Percentiles rank a stretch among this genome's conserved stretches.
phyloP scores from a whole-genome alignment of 73 alveolate genomes.

The Stentor coeruleus region DNA sequence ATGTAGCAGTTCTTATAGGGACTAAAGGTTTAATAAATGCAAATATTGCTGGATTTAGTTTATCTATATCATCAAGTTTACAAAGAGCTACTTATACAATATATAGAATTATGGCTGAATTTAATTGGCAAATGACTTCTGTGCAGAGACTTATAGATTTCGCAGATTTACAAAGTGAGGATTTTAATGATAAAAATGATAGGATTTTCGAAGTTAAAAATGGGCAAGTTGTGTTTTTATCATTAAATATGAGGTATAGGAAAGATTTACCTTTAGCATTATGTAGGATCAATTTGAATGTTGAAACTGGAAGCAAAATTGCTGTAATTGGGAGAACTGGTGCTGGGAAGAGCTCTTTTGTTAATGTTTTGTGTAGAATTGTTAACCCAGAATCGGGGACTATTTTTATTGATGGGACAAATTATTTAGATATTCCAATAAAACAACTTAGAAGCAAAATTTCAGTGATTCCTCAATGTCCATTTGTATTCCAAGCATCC shows the following conservation, averaged over 20 bases:
- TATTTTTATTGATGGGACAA: slow-evolving; percentile 45
- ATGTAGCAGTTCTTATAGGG: no score
- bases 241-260: slow-evolving; percentile 28
- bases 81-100: no score
- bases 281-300: slow-evolving; percentile 3
- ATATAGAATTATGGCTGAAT: no score
- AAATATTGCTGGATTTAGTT: no score
- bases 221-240: slow-evolving; percentile 18
- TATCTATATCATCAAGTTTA: no score
- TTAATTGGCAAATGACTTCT: no score
- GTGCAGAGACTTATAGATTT: no score
- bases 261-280: slow-evolving; percentile 34
- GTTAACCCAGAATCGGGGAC: slow-evolving; percentile 36
- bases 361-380: slow-evolving; percentile 51
- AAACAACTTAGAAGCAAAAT: slow-evolving; percentile 43
- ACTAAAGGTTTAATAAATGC: no score
- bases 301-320: slow-evolving; percentile 27
- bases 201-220: no score
- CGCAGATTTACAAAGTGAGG: no score
- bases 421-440: slow-evolving; percentile 39
- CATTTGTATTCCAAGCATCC: slow-evolving; percentile 51
- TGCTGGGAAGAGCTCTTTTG: slow-evolving; percentile 40
- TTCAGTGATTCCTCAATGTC: slow-evolving; percentile 58
- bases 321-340: slow-evolving; percentile 49
- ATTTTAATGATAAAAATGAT: no score